These are phyloP conservation scores for Colletotrichum spinosum DNA, from an alignment of 2,329 filamentous ascomycete genomes.

Conservation along the genomic window DNA sequence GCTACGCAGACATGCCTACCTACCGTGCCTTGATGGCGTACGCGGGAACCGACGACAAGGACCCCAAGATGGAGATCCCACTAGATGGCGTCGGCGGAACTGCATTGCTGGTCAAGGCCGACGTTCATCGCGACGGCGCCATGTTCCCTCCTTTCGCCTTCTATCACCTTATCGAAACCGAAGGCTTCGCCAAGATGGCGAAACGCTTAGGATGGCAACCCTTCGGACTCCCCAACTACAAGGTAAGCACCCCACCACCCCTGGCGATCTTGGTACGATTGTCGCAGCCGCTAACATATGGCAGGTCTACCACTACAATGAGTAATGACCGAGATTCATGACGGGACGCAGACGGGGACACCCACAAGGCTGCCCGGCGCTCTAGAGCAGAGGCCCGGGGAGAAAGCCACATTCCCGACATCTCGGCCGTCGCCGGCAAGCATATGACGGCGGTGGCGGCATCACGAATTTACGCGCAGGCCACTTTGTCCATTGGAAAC, in stretches of 20 bases:
- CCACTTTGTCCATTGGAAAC: conserved; percentile 23
- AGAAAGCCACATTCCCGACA: background rate
- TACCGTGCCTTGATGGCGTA: conserved; percentile 93
- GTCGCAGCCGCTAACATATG: conserved; percentile 25
- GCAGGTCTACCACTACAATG: conserved; percentile 91
- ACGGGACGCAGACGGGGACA: conserved; percentile 6
- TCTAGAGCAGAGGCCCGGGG: background rate
- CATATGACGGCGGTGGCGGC: conserved; percentile 2
- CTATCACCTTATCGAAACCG: conserved; percentile 96
- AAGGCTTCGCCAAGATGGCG: conserved; percentile 98
- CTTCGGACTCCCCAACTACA: conserved; percentile 95
- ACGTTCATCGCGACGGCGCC: conserved; percentile 95
- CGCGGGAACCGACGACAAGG: conserved; percentile 70
- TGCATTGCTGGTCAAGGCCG: conserved; percentile 91
- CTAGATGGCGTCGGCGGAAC: conserved; percentile 96
- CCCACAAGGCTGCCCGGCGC: conserved; percentile 7
- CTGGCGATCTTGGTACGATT: background rate
- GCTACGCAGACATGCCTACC: conserved; percentile 92
- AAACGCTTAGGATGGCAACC: conserved; percentile 86
- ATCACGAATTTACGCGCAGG: conserved; percentile 33
- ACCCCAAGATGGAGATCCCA: conserved; percentile 72
- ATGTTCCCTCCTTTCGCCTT: conserved; percentile 99
- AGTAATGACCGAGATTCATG: conserved; percentile 61
- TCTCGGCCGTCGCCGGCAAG: conserved; percentile 11
- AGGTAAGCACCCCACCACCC: conserved; percentile 67